Percentiles rank a stretch among this genome's conserved stretches.
These are phyloP conservation scores for Macrophomina tecta DNA, from an alignment of 2,329 filamentous ascomycete species.

Conservation along the genomic window DNA sequence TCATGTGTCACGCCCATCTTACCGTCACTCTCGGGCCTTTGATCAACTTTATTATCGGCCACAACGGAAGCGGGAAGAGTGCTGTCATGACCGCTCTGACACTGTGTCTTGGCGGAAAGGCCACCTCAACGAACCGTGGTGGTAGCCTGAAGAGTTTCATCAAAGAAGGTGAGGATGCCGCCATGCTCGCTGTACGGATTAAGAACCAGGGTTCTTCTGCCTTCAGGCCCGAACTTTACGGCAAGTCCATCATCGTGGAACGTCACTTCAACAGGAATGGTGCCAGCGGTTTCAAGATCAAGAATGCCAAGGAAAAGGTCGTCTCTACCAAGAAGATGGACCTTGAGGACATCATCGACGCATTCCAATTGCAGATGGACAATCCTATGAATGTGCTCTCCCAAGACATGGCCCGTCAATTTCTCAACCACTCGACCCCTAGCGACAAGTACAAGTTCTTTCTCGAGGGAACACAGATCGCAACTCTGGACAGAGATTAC, in stretches of 20 bases:
- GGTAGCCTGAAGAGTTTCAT: constrained; percentile 88
- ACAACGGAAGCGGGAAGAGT: constrained; percentile 98
- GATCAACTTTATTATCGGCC: constrained; percentile 97
- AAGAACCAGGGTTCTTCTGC: constrained; percentile 89
- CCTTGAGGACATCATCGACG: constrained; percentile 91
- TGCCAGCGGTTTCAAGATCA: constrained; percentile 84
- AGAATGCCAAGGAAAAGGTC: constrained; percentile 70
- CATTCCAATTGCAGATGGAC: constrained; percentile 91
- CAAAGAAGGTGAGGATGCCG: constrained; percentile 67
- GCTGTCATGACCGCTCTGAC: constrained; percentile 92
- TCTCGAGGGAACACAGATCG: constrained; percentile 89
- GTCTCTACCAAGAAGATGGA: constrained; percentile 86
- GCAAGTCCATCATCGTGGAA: constrained; percentile 86
- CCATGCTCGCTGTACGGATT: constrained; percentile 68
- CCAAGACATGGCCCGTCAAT: constrained; percentile 92
- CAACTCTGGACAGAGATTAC: constrained; percentile 92
- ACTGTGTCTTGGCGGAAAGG: constrained; percentile 92
- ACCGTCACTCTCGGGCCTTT: constrained; percentile 86
- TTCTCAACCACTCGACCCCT: constrained; percentile 83
- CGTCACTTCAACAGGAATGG: constrained; percentile 81
- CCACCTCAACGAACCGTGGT: constrained; percentile 88
- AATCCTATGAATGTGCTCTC: constrained; percentile 96
- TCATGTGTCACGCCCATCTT: constrained; percentile 91
- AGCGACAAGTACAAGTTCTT: constrained; percentile 96
- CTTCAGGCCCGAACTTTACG: constrained; percentile 82